Conservation (phyloP, 345 rosid species). For the Erysimum cheiranthoides region DNA sequence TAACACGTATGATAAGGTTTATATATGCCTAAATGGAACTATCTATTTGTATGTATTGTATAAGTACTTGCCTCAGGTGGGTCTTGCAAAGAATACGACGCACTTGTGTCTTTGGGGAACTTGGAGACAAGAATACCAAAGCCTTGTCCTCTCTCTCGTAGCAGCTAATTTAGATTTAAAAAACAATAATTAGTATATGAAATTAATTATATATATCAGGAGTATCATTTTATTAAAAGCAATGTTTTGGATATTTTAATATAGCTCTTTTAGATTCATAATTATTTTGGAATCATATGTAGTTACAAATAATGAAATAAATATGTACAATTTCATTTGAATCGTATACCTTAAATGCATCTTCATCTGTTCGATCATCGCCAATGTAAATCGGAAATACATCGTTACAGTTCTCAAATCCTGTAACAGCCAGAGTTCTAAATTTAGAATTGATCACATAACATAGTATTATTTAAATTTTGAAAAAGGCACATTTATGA, state of each 20-base stretch:
- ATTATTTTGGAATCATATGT: background rate
- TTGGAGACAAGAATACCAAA: constrained; percentile 93
- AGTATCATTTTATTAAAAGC: background rate
- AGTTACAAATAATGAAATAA: background rate
- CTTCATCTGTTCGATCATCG: constrained; percentile 93
- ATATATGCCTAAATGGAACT: background rate
- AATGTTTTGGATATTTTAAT: too few relatives aligned
- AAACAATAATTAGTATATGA: constrained; percentile 4
- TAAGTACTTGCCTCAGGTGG: constrained; percentile 59
- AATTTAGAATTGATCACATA: background rate
- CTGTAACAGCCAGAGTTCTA: constrained; percentile 44
- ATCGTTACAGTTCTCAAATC: constrained; percentile 70
- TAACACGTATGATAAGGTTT: background rate
- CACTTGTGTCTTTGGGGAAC: constrained; percentile 86
- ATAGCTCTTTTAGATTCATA: background rate
- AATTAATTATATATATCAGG: background rate
- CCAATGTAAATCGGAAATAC: constrained; percentile 96
- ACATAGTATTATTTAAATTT: background rate
- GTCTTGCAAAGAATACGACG: constrained; percentile 86
- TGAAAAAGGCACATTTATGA: background rate
- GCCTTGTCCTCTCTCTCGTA: constrained; percentile 87
- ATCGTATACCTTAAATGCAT: constrained; percentile 87
- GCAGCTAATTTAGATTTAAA: constrained; percentile 52
- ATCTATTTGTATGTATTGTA: background rate
- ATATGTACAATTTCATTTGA: background rate